Evolutionary conservation across 345 rosid genomes (phyloP).

Genomic region (Carallia brachiata): DNA sequence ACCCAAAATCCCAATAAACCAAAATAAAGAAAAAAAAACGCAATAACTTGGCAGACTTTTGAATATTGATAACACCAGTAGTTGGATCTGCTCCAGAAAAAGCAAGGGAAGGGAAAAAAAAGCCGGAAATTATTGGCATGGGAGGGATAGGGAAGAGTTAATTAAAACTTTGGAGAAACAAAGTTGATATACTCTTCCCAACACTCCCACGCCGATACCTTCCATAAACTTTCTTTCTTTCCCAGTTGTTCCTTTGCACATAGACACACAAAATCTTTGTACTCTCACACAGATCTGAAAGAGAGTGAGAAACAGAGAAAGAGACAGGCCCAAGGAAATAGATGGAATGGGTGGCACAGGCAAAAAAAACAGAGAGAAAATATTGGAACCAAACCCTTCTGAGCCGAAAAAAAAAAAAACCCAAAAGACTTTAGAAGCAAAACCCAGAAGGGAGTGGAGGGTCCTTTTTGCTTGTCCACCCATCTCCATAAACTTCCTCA

Average conservation of each 20-base stretch:
- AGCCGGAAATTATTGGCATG: conserved; percentile 25
- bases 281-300: fast-evolving
- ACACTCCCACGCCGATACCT: conserved; percentile 19
- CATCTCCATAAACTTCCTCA: no score
- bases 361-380: background rate
- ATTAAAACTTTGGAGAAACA: background rate
- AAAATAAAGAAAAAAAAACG: no score
- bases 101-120: conserved; percentile 3
- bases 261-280: no score
- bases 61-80: no score
- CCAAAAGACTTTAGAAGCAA: no score
- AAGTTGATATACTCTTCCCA: conserved; percentile 6
- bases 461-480: no score
- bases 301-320: background rate
- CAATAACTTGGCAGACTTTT: no score
- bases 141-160: conserved; percentile 24
- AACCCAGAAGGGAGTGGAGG: no score
- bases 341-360: conserved; percentile 13
- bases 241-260: no score
- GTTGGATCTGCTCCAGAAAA: background rate
- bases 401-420: no score
- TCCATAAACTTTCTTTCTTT: conserved; percentile 12
- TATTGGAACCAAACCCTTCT: no score
- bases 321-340: conserved; percentile 1
- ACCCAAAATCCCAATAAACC: no score